phyloP scores from a whole-genome alignment of 2,329 filamentous ascomycete genomes.

The Lithohypha guttulata region DNA sequence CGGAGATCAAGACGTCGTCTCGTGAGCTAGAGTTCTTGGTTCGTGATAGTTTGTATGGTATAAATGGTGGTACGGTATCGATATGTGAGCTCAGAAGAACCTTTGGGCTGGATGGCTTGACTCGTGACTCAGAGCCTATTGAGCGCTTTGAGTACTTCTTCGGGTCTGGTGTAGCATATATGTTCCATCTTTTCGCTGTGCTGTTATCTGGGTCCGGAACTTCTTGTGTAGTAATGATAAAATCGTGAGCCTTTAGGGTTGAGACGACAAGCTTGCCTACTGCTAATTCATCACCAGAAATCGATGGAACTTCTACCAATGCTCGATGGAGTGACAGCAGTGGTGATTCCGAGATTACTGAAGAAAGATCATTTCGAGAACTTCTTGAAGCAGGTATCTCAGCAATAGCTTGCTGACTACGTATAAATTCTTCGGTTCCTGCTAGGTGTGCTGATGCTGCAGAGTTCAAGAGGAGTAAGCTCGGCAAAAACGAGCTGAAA shows the following conservation, averaged over 20 bases:
- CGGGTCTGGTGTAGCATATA: conserved; percentile 53
- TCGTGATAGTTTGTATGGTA: conserved; percentile 36
- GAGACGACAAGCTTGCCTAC: conserved; percentile 58
- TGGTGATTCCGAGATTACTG: conserved; percentile 32
- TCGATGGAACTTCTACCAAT: conserved; percentile 63
- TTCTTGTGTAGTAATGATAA: conserved; percentile 51
- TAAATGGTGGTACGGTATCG: conserved; percentile 51
- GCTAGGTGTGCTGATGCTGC: too few relatives aligned
- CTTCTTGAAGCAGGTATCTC: background rate
- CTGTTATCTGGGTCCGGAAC: conserved; percentile 24
- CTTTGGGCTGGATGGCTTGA: conserved; percentile 19
- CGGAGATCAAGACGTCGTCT: conserved; percentile 30
- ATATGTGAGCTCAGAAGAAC: conserved; percentile 60
- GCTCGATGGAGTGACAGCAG: conserved; percentile 64
- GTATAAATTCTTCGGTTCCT: too few relatives aligned
- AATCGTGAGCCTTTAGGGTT: conserved; percentile 52
- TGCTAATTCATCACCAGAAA: conserved; percentile 56
- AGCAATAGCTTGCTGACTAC: background rate
- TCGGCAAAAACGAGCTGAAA: too few relatives aligned
- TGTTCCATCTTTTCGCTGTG: conserved; percentile 54
- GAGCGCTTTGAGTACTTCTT: conserved; percentile 14
- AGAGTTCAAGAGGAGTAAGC: too few relatives aligned
- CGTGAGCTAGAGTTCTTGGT: conserved; percentile 14
- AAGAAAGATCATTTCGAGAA: conserved; percentile 23
- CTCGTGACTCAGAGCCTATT: conserved; percentile 14